A percentile compares a stretch with the other conserved stretches of the same genome.
Conservation (phyloP, 345 rosid species). For the Populus euphratica region DNA sequence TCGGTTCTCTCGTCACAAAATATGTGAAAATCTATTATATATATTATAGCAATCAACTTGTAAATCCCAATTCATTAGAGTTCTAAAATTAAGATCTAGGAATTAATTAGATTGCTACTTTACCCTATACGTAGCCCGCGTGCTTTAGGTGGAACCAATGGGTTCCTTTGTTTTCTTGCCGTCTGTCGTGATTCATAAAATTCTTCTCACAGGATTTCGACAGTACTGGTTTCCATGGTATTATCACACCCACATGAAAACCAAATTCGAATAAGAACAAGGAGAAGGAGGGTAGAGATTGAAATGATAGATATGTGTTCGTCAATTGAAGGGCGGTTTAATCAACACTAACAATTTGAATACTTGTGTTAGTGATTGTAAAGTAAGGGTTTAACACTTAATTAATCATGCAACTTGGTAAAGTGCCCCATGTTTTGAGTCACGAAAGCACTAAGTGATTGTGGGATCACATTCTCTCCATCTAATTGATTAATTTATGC, state of each 20-base stretch:
- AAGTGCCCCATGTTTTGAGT: slow-evolving; percentile 30
- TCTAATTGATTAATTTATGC: slow-evolving; percentile 5
- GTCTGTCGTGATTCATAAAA: slow-evolving; percentile 11
- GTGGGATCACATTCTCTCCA: slow-evolving; percentile 9
- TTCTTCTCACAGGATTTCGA: slow-evolving; percentile 12
- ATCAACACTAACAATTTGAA: not conserved
- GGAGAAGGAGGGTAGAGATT: not conserved
- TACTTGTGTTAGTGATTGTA: not conserved
- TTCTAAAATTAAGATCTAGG: not conserved
- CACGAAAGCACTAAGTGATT: slow-evolving; percentile 20
- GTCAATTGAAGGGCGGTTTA: slow-evolving; percentile 6
- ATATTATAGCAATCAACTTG: not conserved
- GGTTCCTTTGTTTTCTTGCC: slow-evolving; percentile 10
- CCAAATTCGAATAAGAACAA: not conserved
- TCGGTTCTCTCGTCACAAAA: not conserved
- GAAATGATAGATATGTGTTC: not conserved
- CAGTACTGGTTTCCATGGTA: not conserved
- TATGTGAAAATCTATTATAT: not conserved
- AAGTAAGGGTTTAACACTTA: slow-evolving; percentile 1
- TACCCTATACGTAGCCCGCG: too few relatives aligned
- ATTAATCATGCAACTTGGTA: slow-evolving; percentile 17
- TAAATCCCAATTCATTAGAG: not conserved
- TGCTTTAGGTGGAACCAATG: not conserved
- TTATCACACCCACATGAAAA: not conserved
- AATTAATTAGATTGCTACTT: not conserved